Evolutionary conservation across 257 asterid species (phyloP).

Genomic region (Rubia yunnanensis): DNA sequence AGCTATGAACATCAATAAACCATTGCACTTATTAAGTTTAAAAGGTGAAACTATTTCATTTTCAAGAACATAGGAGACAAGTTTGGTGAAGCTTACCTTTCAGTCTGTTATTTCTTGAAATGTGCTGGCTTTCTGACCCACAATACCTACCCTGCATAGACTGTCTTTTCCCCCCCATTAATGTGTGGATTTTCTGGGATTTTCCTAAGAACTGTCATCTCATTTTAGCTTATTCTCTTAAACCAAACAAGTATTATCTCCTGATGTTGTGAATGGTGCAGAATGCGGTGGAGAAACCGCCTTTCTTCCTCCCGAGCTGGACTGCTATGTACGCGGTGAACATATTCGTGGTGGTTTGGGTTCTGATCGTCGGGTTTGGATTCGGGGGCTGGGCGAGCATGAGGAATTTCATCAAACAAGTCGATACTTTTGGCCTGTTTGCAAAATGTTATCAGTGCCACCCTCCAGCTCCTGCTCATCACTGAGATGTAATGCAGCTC

Average conservation of each 20-base stretch:
- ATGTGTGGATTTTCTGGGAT: background rate
- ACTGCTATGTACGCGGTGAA: conserved; percentile 57
- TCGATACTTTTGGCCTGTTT: conserved; percentile 65
- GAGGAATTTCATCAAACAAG: conserved; percentile 65
- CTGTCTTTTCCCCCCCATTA: background rate
- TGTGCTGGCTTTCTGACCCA: background rate
- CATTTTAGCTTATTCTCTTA: no score
- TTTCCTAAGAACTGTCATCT: no score
- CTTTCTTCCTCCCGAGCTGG: conserved; percentile 77
- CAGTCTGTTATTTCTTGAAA: background rate
- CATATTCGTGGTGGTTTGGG: conserved; percentile 54
- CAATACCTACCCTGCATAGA: background rate
- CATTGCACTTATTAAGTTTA: no score
- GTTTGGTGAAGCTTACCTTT: background rate
- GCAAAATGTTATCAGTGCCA: conserved; percentile 84
- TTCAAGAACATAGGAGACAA: background rate
- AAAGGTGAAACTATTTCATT: no score
- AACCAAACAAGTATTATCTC: background rate
- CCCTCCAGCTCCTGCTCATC: conserved; percentile 29
- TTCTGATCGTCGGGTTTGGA: conserved; percentile 65
- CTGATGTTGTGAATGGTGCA: conserved; percentile 14
- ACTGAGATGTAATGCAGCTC: background rate
- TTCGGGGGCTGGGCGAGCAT: conserved; percentile 95
- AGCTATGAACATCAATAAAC: background rate
- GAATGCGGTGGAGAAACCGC: conserved; percentile 96